Evolutionary conservation across 352 stramenopile species (phyloP).

Genomic region (Phytophthora quininea): DNA sequence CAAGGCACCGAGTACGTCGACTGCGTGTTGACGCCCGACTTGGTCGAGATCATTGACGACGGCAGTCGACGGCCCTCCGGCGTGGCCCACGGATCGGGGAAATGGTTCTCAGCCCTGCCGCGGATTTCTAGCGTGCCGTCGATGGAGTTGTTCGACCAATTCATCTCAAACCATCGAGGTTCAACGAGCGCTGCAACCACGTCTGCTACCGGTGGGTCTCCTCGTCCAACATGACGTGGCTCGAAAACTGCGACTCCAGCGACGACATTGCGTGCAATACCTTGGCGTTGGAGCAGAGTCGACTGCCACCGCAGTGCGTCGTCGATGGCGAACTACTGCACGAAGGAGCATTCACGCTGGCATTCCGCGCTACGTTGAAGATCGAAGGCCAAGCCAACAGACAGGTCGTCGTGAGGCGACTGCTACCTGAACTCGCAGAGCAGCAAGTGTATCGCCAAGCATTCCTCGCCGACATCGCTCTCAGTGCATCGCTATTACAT

Average conservation of each 20-base stretch:
- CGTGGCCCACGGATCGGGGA: conserved; percentile 10
- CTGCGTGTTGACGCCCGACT: conserved; percentile 34
- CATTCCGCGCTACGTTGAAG: conserved; percentile 33
- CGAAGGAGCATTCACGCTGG: conserved; percentile 36
- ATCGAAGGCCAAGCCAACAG: conserved; percentile 30
- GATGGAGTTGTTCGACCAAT: conserved; percentile 36
- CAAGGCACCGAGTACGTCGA: conserved; percentile 43
- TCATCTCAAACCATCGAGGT: conserved; percentile 8
- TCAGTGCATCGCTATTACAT: conserved; percentile 35
- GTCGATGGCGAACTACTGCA: conserved; percentile 33
- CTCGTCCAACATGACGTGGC: conserved; percentile 8
- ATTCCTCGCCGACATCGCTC: conserved; percentile 46
- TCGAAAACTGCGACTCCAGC: conserved; percentile 26
- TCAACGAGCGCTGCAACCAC: conserved; percentile 29
- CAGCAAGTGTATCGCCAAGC: conserved; percentile 31
- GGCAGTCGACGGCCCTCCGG: conserved; percentile 20
- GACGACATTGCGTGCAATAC: conserved; percentile 22
- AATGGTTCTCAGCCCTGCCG: conserved; percentile 38
- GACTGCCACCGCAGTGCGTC: conserved; percentile 30
- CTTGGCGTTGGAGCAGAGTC: conserved; percentile 33
- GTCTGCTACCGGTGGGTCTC: conserved; percentile 14
- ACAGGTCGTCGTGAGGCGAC: conserved; percentile 33
- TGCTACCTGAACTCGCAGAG: conserved; percentile 26
- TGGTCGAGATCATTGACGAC: conserved; percentile 37
- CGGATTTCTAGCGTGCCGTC: conserved; percentile 36